Base-by-base conservation (phyloP, 345 rosid genomes). In the Murraya paniculata region DNA sequence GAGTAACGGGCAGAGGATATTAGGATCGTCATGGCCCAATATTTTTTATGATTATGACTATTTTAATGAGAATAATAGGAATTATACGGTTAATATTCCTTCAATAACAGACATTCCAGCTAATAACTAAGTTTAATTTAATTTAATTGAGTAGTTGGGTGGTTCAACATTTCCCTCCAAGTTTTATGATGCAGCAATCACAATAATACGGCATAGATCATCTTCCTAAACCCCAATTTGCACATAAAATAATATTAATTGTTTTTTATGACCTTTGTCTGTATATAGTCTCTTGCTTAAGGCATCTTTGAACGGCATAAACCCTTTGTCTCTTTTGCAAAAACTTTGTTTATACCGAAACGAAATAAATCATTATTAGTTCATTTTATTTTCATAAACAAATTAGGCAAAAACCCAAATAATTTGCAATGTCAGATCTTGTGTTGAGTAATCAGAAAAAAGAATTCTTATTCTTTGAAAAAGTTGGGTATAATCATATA, bases 251-350 rank as follows among this genome's bases (percentile, higher is more conserved):
- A 73, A 24, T 8, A 6, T 24, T 28, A 71, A n/a, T 73, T 6
- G 38, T 73, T 73, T 58, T 45, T 74, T 0, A 62, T 60, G 45
- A 30, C 31, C 78, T 72, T 80, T 84, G 87, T 84, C 86, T 72
- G 16, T 55, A 55, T 82, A 74, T 36, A 75, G 35, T 64, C 25
- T 64, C 18, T 65, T 72, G 69, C 33, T 71, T 21, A 22, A 48
- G 81, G 86, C 75, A 84, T 86, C 89, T 86, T 38, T 38, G 11
- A 27, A 61, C 64, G 65, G 88, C 82, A 84, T 84, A 55, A 48
- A 74, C 79, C 41, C 28, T 50, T 55, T 68, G 62, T 28, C 67
- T 64, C 33, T 19, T 22, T 9, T 50, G 9, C 19, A 35, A n/a
- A 41, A 64, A 2, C 79, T 69, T 72, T 62, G 78, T 80, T 64